Evolutionary conservation across 805 yeast genomes (phyloP), one percentile per base, ranked within the genome.

Genomic region (Blastobotrys muscicola): DNA sequence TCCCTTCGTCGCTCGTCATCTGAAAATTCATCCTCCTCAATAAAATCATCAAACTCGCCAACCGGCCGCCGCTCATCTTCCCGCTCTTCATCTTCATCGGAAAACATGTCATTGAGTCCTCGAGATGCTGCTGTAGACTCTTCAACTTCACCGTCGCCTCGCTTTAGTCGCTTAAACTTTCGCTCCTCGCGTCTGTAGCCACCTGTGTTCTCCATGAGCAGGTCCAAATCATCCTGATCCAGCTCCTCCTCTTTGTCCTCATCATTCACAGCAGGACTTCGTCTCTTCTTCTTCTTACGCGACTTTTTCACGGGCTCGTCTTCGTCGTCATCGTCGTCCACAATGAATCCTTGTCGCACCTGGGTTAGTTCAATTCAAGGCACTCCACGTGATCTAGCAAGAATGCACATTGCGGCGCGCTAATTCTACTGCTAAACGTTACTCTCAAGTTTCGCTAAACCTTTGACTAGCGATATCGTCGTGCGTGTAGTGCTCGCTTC

Each of bases 11-110:
- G 82, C 49, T 81, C 87, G 57, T 87, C 95, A 54, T 86, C 97
- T 7, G 94, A 85, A 57, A 83, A 82, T 61, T 89, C 97, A 63
- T 92, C 98, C 48, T 90, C 97, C 64, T 90, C 98, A 53, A 92
- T 92, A 66, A 92, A 92, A 59, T 89, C 98, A 60, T 87, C 98
- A 55, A 90, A 78, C 62, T 92, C 97, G 58, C 87, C 45, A 15
- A 36, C 95, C 51, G 78, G 63, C 56, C 64, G 63, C 44, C 59
- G 67, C 29, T 61, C 71, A 14, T 56, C 66, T 14, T 50, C 67
- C 23, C 59, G 63, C 10, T 54, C 63, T 31, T 64, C 66, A 6
- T 55, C 67, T 36, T 53, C 64, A 49, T 82, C 92, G 11, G 86
- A 78, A 54, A 84, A 84, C 65, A 84, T 80, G 49, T 80, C 81